Conservation (phyloP, 805 yeast species). For the Saccharomyces paradoxus region DNA sequence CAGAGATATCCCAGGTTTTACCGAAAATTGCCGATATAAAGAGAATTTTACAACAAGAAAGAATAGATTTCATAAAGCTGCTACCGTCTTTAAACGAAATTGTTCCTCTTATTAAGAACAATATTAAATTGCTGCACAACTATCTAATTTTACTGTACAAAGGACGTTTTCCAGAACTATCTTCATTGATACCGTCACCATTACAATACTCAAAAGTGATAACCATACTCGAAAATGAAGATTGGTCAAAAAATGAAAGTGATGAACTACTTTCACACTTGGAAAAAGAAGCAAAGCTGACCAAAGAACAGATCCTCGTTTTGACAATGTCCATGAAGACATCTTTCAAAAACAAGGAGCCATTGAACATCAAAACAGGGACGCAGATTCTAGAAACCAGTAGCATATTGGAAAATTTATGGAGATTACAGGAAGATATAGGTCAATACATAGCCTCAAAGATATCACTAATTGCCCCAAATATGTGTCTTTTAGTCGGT, state of each 20-base stretch:
- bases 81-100: conserved; percentile 46
- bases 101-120: conserved; percentile 46
- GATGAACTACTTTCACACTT: conserved; percentile 24
- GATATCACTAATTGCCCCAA: conserved; percentile 65
- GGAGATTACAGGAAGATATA: conserved; percentile 36
- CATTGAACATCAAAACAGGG: conserved; percentile 31
- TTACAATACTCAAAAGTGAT: conserved; percentile 52
- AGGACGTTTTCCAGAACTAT: conserved; percentile 64
- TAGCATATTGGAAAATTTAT: conserved; percentile 39
- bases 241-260: conserved; percentile 25
- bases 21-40: background rate
- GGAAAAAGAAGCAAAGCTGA: conserved; percentile 32
- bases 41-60: background rate
- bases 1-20: background rate
- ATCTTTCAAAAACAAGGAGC: conserved; percentile 26
- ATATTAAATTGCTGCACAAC: conserved; percentile 42
- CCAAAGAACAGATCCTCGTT: conserved; percentile 61
- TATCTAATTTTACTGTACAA: conserved; percentile 47
- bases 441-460: conserved; percentile 48
- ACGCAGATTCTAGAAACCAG: conserved; percentile 33
- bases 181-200: conserved; percentile 51
- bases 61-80: conserved; percentile 16
- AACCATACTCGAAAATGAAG: conserved; percentile 40
- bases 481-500: conserved; percentile 64
- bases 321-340: conserved; percentile 67